Evolutionary conservation across 192 early-diverging fungal genomes (phyloP).

Genomic region (Backusella luteola): DNA sequence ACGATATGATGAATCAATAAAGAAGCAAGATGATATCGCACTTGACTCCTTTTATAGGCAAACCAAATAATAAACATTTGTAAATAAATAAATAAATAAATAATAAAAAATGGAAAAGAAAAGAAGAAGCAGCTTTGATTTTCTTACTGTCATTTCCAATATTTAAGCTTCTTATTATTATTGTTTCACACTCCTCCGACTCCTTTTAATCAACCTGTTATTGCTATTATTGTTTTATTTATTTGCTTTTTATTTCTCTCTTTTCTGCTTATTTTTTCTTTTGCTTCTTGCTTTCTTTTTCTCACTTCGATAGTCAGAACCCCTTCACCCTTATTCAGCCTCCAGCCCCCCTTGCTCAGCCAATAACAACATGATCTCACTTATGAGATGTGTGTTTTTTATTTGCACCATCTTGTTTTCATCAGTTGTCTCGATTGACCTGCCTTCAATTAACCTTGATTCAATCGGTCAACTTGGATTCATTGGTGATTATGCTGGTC

Average conservation of each 20-base stretch:
- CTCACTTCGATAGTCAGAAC: background rate
- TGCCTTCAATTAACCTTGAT: slow-evolving; percentile 13
- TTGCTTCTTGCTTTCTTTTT: background rate
- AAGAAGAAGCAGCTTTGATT: background rate
- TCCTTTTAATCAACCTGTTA: background rate
- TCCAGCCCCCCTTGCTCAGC: background rate
- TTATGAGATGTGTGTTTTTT: slow-evolving; percentile 5
- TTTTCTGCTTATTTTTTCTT: background rate
- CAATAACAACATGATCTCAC: background rate
- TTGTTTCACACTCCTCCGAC: background rate
- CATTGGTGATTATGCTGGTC: slow-evolving; percentile 29
- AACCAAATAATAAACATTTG: background rate
- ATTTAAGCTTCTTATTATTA: background rate
- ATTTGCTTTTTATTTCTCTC: background rate
- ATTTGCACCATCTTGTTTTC: background rate
- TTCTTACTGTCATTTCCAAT: background rate
- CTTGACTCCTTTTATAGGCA: background rate
- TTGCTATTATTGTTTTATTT: background rate
- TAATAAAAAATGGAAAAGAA: background rate
- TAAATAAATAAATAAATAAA: background rate
- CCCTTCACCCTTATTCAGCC: background rate
- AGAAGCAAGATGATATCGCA: background rate
- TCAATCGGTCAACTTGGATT: slow-evolving; percentile 24
- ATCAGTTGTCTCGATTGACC: background rate
- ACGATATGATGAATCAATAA: background rate